A percentile compares a stretch with the other conserved stretches of the same genome.
Conservation (phyloP, 2,329 filamentous ascomycete genomes). For the Xylaria sp. region DNA sequence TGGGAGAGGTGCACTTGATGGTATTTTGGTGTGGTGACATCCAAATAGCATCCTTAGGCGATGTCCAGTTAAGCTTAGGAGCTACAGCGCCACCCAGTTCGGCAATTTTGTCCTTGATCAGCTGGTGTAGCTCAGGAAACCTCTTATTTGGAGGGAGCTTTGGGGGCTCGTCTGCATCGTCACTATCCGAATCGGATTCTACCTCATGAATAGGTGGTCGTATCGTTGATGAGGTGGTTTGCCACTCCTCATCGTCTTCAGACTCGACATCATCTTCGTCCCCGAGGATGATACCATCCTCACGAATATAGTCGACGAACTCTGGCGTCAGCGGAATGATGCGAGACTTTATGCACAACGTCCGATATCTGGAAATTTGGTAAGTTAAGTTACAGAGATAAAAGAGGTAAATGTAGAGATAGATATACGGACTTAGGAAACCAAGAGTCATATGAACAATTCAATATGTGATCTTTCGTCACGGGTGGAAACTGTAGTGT, state of each 20-base stretch:
- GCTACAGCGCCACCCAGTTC: conserved; percentile 87
- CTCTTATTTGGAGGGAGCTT: conserved; percentile 63
- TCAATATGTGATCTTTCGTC: conserved; percentile 85
- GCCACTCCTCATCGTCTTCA: conserved; percentile 65
- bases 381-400: conserved; percentile 27
- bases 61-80: conserved; percentile 97
- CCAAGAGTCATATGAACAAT: conserved; percentile 96
- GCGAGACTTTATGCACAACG: conserved; percentile 84
- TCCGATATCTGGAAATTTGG: conserved; percentile 70
- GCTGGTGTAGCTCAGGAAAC: conserved; percentile 77
- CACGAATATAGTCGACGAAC: conserved; percentile 87
- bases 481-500: conserved; percentile 76
- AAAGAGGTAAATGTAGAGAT: background rate
- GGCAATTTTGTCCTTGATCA: conserved; percentile 79
- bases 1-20: conserved; percentile 86
- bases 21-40: conserved; percentile 87
- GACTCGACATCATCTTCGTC: conserved; percentile 71
- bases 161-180: conserved; percentile 60
- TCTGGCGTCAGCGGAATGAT: conserved; percentile 79
- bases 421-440: conserved; percentile 71
- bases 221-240: conserved; percentile 54
- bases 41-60: conserved; percentile 95
- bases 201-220: conserved; percentile 53
- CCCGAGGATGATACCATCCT: conserved; percentile 91
- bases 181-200: conserved; percentile 59